Evolutionary conservation across 1,284 basidiomycete genomes (phyloP), one percentile per base, ranked within the genome.

Genomic region (Ustilago bromivora): DNA sequence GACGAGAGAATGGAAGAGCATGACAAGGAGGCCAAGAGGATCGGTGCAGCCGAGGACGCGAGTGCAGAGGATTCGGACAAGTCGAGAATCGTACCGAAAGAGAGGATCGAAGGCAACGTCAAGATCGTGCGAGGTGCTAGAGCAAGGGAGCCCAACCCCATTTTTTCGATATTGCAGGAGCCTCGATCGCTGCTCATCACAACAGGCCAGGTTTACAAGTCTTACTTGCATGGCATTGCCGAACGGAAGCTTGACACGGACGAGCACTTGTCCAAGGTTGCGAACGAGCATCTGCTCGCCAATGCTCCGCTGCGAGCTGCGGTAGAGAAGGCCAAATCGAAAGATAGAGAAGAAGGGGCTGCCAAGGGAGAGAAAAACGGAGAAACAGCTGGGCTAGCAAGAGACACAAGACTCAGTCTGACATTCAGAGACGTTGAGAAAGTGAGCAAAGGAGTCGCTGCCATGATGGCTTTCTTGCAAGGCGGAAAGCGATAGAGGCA

Each of bases 401-500:
- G 95, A 73, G 87, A 87, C 8, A 89, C 89, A 35, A 88, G 95
- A 81, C 90, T 93, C 62, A 96, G 94, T 86, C 86, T 97, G 81
- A 97, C 95, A 1, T 97, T 94, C 86, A 89, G 95, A 56, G 93
- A 93, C 82, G 93, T 95, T 0, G 80, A 85, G 41, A 79, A 74
- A 41, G 84, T 85, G 19, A 78, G 78, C 61, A 81, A 81, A 66
- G 82, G 80, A 2, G 74, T 82, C 11, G 71, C 67, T 36, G 69
- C 61, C 12, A 73, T 80, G 72, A 75, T 78, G 67, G 78, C 74
- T 1, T 70, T 63, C 43, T 47, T 76, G 55, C 69, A 71, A 56
- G 61, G 77, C 23, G 75, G 66, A n/a, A 74, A 69, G 54, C 57
- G 65, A 28, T 66, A 34, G 36, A 31, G 23, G 23, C 23, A 28